Base-by-base conservation (phyloP, 129 eudicot species). In the Tagetes erecta region DNA sequence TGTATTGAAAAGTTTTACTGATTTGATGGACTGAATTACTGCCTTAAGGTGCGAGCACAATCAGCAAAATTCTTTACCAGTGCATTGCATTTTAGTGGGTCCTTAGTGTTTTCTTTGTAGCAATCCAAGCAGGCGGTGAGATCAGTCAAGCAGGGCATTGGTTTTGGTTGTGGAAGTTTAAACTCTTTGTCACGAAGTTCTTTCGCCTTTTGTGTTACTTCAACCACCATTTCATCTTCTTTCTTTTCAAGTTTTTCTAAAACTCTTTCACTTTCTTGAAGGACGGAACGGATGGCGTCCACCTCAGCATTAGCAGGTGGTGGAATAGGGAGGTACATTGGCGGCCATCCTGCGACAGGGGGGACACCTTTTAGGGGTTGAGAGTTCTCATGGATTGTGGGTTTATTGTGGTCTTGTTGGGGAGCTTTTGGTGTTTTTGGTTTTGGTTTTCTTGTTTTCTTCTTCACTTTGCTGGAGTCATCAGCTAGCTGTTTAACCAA, bases 181-280 rank as follows among this genome's bases (percentile, higher is more conserved):
- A 94, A 94, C 83, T 90, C 98, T 42, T 94, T 94, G 38, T 94
- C 96, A 66, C 88, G 91, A 58, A 90, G 91, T 62, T 90, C 96
- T 74, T 94, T 94, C 10, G 98, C 97, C 72, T 86, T 84, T 67
- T 86, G 83, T 59, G 92, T 94, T 8, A 94, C 96, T 75, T 90
- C 89, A 66, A 76, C 73, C 78, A 65, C 64, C 91, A 93, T 80
- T 39, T 80, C 90, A 72, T 85, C 85, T 76, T 93, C 93, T 47
- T 82, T 80, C 72, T 84, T 90, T 77, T 85, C 79, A 80, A 93
- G 50, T 70, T 78, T 93, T 56, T 85, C 97, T 64, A 88, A 70
- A 65, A 88, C 92, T 42, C 68, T 88, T 67, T 93, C 91, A 58
- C 97, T 90, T 72, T 90, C 98, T 72, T 78, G 69, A 73, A 90